Evolutionary conservation across 169 alveolate genomes (phyloP), one percentile per base, ranked within the genome.

Genomic region (Plasmodium gonderi): DNA sequence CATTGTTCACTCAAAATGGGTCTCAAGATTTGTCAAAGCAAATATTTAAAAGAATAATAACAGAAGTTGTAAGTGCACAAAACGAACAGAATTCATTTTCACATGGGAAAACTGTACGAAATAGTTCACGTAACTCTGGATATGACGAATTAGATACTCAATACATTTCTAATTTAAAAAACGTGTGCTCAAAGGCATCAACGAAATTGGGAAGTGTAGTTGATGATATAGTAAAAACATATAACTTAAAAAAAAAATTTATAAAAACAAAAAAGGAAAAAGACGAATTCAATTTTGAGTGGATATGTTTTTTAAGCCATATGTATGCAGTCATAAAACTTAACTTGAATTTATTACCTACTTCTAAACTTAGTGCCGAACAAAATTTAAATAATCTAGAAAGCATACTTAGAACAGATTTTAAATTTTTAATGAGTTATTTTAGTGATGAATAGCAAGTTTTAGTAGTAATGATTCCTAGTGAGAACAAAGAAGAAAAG

Each of bases 11-110:
- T 23, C 45, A 17, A 40, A 75, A 75, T 75, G 29, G n/a, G 64
- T 17, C 81, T 75, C 81, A 75, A 14, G 81, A 17, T 75, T 42
- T 75, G 29, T 14, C 31, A 14, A 23, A 20, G 33, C 81, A 75
- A 40, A 23, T n/a, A 75, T 75, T 36, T 40, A 45, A 1, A 75
- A 75, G 81, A 31, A 45, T 40, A 40, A 75, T 75, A 31, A 9
- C 81, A 75, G 81, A 75, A 42, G 26, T 17, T 75, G 81, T 36
- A 75, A 3, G 29, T 20, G 49, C n/a, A 38, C 67, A n/a, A 17
- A 23, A 75, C 29, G 29, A 36, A 31, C 31, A 45, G 12, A 45
- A 75, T 45, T 75, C 29, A 8, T 12, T 49, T 40, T 5, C 29
- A 75, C 49, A 45, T 4, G 26, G 6, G n/a, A 75, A 8, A 75